Evolutionary conservation across 257 asterid genomes (phyloP).

Genomic region (Scutellaria galericulata): DNA sequence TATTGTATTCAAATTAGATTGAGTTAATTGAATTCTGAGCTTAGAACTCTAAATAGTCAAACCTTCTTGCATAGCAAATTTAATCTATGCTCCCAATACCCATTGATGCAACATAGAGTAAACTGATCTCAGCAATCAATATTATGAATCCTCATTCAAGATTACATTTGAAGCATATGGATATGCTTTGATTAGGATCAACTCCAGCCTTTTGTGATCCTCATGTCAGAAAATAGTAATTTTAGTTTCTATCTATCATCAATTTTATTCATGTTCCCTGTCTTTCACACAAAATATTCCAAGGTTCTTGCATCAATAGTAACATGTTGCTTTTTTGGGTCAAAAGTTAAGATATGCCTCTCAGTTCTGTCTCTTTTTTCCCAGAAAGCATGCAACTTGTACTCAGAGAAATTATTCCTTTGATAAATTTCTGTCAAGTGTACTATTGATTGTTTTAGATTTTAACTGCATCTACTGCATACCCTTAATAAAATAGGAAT

Average conservation of each 20-base stretch:
- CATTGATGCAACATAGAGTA: not conserved
- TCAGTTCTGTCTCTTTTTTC: constrained; percentile 6
- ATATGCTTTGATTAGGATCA: not conserved
- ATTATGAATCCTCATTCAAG: too few species aligned
- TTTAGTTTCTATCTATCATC: not conserved
- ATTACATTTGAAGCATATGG: not conserved
- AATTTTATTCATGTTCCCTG: not conserved
- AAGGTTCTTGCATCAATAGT: not conserved
- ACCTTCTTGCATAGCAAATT: not conserved
- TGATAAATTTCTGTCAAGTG: constrained; percentile 5
- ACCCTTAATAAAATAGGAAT: constrained; percentile 6
- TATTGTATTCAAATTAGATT: constrained; percentile 16
- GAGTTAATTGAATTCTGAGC: constrained; percentile 8
- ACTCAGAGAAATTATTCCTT: not conserved
- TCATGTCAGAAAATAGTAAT: constrained; percentile 9
- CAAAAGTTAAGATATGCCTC: constrained; percentile 1
- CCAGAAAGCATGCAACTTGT: not conserved
- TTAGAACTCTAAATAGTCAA: not conserved
- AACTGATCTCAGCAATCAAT: not conserved
- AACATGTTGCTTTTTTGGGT: not conserved
- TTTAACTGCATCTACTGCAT: constrained; percentile 4
- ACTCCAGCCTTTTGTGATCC: not conserved
- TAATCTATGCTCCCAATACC: not conserved
- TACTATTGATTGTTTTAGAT: constrained; percentile 15
- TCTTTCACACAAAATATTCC: not conserved